These are phyloP conservation scores for Fusarium equiseti DNA, from an alignment of 2,329 filamentous ascomycete species.

Conservation along the genomic window DNA sequence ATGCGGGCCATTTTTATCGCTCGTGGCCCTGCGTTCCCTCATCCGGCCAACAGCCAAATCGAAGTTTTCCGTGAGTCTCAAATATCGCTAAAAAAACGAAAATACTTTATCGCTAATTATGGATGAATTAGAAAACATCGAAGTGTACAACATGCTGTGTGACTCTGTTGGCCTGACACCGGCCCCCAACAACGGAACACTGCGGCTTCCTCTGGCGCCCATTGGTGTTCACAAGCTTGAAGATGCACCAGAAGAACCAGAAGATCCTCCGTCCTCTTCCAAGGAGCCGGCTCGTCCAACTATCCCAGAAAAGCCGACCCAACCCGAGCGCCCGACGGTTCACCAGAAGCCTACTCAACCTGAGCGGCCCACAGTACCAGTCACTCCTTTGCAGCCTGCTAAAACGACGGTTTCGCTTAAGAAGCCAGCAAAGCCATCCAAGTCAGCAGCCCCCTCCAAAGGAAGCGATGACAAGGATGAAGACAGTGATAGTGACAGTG, in stretches of 20 bases:
- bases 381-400: slow-evolving; percentile 28
- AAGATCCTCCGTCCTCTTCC: slow-evolving; percentile 59
- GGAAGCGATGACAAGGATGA: slow-evolving; percentile 23
- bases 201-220: slow-evolving; percentile 76
- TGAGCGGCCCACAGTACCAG: slow-evolving; percentile 23
- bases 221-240: slow-evolving; percentile 71
- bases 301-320: slow-evolving; percentile 33
- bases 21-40: slow-evolving; percentile 90
- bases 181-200: slow-evolving; percentile 86
- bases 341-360: slow-evolving; percentile 33
- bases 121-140: slow-evolving; percentile 86
- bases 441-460: slow-evolving; percentile 31
- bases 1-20: slow-evolving; percentile 98
- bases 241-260: slow-evolving; percentile 61
- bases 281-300: slow-evolving; percentile 41
- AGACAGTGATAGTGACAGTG: slow-evolving; percentile 23
- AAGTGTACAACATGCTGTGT: slow-evolving; percentile 95
- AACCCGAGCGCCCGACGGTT: slow-evolving; percentile 30
- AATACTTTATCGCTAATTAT: slow-evolving; percentile 43
- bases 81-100: neutral
- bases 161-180: slow-evolving; percentile 83
- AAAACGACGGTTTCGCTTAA: slow-evolving; percentile 39
- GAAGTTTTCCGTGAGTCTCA: slow-evolving; percentile 83
- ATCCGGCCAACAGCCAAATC: slow-evolving; percentile 82
- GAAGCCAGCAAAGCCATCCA: slow-evolving; percentile 31